phyloP scores from a whole-genome alignment of 768 basidiomycete species.

The Clathrus columnatus region DNA sequence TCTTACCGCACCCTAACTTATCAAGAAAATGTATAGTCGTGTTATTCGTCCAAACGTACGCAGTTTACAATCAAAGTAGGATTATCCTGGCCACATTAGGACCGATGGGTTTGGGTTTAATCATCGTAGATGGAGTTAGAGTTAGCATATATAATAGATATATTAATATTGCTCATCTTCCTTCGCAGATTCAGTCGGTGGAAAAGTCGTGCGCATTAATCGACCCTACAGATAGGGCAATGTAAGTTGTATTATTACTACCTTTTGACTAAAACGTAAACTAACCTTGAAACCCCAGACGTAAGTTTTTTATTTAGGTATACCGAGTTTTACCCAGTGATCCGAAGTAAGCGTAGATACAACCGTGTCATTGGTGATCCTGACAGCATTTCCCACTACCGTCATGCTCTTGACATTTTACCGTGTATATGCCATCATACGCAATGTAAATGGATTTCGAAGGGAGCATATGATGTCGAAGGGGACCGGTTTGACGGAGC shows the following conservation, averaged over 20 bases:
- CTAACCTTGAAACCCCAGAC: not conserved
- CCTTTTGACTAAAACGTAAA: not conserved
- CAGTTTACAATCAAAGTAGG: not conserved
- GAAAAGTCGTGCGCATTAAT: not conserved
- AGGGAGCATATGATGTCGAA: not conserved
- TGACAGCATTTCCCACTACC: not conserved
- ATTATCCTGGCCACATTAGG: slow-evolving; percentile 1
- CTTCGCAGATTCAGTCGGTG: not conserved
- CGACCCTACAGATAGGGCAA: not conserved
- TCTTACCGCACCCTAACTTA: not conserved
- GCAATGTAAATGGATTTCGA: not conserved
- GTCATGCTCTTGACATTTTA: slow-evolving; percentile 3
- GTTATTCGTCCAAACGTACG: slow-evolving; percentile 1
- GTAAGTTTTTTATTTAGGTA: not conserved
- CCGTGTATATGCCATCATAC: not conserved
- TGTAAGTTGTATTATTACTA: not conserved
- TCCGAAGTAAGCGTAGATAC: not conserved
- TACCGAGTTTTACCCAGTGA: not conserved
- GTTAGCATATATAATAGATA: not conserved
- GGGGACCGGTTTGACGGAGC: not conserved
- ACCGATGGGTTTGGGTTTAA: not conserved
- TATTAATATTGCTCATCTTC: not conserved
- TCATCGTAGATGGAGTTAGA: not conserved
- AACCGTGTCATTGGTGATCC: not conserved
- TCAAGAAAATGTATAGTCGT: not conserved